Conservation (phyloP, 495 filamentous ascomycete species). For the Hypomontagnella submonticulosa region DNA sequence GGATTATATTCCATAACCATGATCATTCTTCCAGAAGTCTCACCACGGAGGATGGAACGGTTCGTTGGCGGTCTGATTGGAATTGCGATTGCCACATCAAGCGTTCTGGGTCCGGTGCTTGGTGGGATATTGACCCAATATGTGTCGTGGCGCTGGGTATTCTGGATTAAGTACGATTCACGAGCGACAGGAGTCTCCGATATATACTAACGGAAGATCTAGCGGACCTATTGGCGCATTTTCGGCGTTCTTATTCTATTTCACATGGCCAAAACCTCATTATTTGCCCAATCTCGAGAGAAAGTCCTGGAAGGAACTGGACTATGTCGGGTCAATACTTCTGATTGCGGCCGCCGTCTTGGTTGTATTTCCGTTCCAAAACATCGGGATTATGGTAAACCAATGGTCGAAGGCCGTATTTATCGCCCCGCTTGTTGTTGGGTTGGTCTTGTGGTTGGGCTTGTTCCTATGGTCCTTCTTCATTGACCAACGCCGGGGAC, state of each 20-base stretch:
- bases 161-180: constrained; percentile 60
- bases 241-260: constrained; percentile 59
- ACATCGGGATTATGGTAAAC: constrained; percentile 55
- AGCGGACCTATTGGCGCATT: constrained; percentile 62
- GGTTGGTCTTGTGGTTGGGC: constrained; percentile 52
- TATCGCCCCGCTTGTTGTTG: constrained; percentile 57
- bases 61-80: constrained; percentile 52
- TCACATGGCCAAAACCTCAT: constrained; percentile 56
- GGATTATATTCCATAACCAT: constrained; percentile 63
- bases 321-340: constrained; percentile 65
- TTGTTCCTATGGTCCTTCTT: constrained; percentile 58
- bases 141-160: constrained; percentile 60
- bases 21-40: constrained; percentile 64
- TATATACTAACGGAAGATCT: constrained; percentile 11
- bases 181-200: constrained; percentile 13
- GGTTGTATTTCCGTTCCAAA: constrained; percentile 69
- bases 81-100: constrained; percentile 50
- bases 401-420: constrained; percentile 56
- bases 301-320: constrained; percentile 60
- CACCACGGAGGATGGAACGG: constrained; percentile 50
- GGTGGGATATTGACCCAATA: constrained; percentile 54
- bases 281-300: constrained; percentile 47
- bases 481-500: constrained; percentile 41
- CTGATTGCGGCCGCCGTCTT: constrained; percentile 66
- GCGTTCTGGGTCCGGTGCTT: constrained; percentile 59